Evolutionary conservation across 768 basidiomycete genomes (phyloP), one percentile per base, ranked within the genome.

Genomic region (Cystofilobasidium macerans): DNA sequence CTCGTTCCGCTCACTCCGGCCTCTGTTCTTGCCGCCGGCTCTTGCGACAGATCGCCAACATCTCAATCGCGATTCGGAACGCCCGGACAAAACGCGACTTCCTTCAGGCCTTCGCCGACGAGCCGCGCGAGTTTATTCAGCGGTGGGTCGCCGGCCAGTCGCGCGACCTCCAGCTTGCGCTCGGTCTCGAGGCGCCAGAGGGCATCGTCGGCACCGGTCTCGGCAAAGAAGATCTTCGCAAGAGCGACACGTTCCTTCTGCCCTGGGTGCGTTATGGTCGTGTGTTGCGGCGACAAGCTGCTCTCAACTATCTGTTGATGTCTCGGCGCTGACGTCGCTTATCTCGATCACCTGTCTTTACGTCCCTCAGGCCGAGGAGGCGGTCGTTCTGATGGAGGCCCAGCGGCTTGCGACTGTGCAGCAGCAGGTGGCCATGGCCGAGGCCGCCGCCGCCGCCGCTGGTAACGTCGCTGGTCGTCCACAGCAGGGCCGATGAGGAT

Each of bases 111-210:
- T 95, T 95, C 73, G 84, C 89, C 16, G 78, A 82, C 0, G 83
- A 91, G 57, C 89, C 93, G 11, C 79, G 84, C 8, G 80, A 81
- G 69, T 76, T 97, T 74, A 87, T 92, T 64, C 86, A 92, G 72
- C 86, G 84, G 3, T 95, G 90, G 90, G 75, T 97, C 22, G 87
- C 87, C 71, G 91, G 88, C 2, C 93, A 97, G 75, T 88, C 90
- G 56, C 82, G 89, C 18, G 93, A 97, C 76, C 76, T 97, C 51
- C 89, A 93, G 77, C 86, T 83, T 65, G 81, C 93, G 65, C 80
- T 95, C n/a, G 90, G 89, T 35, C 89, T 86, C 73, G 77, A 79
- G 59, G 72, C 75, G 90, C 1, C 83, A 73, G 84, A 84, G 2
- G n/a, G 74, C 69, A 13, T 62, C 69, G 42, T 75, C 74, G 75